Conservation (phyloP, 345 rosid genomes). For the Aethionema arabicum region DNA sequence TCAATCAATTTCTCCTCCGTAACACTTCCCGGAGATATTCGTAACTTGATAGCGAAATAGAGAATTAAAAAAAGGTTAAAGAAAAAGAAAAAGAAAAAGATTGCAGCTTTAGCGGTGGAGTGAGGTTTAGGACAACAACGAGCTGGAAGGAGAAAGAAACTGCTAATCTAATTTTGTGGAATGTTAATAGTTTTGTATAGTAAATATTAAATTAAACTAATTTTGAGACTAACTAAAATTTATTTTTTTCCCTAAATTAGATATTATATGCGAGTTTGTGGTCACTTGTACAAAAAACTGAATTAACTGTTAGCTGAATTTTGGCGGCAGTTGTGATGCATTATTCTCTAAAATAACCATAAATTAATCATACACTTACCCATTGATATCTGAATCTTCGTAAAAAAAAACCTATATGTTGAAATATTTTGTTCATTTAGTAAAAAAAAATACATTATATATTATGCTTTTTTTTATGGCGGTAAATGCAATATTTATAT, state of each 20-base stretch:
- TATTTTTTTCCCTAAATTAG: background rate
- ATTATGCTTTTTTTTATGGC: no score
- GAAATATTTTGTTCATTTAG: no score
- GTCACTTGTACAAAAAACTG: constrained; percentile 13
- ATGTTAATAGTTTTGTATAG: background rate
- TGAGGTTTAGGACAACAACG: constrained; percentile 32
- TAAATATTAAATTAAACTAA: background rate
- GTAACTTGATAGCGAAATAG: constrained; percentile 6
- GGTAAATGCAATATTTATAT: no score
- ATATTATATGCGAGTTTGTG: background rate
- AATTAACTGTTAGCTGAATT: constrained; percentile 12
- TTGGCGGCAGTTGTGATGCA: constrained; percentile 15
- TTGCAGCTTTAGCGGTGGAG: constrained; percentile 35
- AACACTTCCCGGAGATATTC: constrained; percentile 10
- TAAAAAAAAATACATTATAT: no score
- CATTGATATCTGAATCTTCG: no score
- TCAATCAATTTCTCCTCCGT: constrained; percentile 8
- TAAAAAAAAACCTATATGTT: no score
- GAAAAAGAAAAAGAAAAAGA: background rate
- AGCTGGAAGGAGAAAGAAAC: constrained; percentile 9
- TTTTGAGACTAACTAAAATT: constrained; percentile 17
- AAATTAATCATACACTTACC: no score
- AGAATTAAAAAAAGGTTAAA: background rate
- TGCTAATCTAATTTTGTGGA: no score
- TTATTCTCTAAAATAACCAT: no score